Conservation (phyloP, 2,329 filamentous ascomycete species). For the Fusarium albidum region DNA sequence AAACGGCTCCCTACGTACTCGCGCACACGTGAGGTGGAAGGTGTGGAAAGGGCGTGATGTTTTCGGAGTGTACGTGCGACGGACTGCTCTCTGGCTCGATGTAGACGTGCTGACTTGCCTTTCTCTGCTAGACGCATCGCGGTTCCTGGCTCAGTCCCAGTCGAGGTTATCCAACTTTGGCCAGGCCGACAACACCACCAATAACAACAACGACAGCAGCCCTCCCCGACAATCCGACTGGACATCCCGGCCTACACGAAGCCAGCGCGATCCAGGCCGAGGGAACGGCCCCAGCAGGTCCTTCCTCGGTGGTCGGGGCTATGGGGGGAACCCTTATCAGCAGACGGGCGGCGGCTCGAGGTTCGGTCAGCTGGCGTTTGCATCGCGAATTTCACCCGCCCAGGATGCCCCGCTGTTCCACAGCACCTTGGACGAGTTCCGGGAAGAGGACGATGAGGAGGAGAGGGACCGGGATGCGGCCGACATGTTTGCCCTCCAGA, state of each 20-base stretch:
- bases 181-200: conserved; percentile 65
- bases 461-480: conserved; percentile 90
- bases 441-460: conserved; percentile 91
- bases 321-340: conserved; percentile 80
- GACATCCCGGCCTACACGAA: conserved; percentile 46
- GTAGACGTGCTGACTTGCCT: conserved; percentile 22
- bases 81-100: not conserved
- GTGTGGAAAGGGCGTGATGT: conserved; percentile 49
- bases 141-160: conserved; percentile 95
- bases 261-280: conserved; percentile 44
- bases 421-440: conserved; percentile 87
- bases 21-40: conserved; percentile 44
- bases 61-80: conserved; percentile 82
- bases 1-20: conserved; percentile 17
- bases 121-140: conserved; percentile 87
- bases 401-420: conserved; percentile 94
- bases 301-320: conserved; percentile 54
- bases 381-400: conserved; percentile 74
- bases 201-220: too few relatives aligned
- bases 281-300: conserved; percentile 48
- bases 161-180: conserved; percentile 81
- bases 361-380: conserved; percentile 76
- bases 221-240: conserved; percentile 44
- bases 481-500: conserved; percentile 92
- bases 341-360: conserved; percentile 76